phyloP scores from a whole-genome alignment of 352 stramenopile genomes.

The Phytophthora fragariae region DNA sequence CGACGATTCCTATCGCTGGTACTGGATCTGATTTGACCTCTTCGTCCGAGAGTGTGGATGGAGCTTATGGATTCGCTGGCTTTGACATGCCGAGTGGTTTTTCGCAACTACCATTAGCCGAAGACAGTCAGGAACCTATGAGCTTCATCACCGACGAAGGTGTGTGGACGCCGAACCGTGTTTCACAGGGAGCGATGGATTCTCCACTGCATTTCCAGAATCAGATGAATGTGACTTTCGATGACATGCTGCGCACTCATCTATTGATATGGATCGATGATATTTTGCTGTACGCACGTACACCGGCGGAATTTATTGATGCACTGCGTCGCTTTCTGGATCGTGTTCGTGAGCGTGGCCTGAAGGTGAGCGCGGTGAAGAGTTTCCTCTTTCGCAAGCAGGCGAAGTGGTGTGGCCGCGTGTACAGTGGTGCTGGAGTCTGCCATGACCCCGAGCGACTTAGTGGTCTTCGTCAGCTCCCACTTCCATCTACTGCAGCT shows the following conservation, averaged over 20 bases:
- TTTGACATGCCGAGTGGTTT: constrained; percentile 37
- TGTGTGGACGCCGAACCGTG: constrained; percentile 21
- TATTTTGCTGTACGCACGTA: constrained; percentile 20
- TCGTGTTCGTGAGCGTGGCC: not conserved
- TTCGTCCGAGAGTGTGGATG: no score
- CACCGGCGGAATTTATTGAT: constrained; percentile 9
- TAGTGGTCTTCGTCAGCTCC: constrained; percentile 1
- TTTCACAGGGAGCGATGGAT: constrained; percentile 12
- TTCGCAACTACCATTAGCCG: constrained; percentile 20
- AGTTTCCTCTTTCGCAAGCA: constrained; percentile 18
- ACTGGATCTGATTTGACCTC: no score
- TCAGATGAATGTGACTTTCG: constrained; percentile 21
- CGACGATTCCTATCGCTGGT: no score
- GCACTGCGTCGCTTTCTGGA: constrained; percentile 21
- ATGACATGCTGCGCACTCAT: not conserved
- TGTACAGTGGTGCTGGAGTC: constrained; percentile 18
- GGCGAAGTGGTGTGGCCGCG: constrained; percentile 27
- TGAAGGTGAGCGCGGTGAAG: constrained; percentile 37
- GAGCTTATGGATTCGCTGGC: no score
- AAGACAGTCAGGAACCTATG: not conserved
- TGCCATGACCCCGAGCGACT: constrained; percentile 12
- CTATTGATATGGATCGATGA: constrained; percentile 16
- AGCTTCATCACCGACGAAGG: constrained; percentile 23
- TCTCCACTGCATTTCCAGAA: constrained; percentile 22
- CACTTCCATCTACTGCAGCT: constrained; percentile 5